Conservation (phyloP, 169 alveolate genomes). For the Cryptosporidium meleagridis region DNA sequence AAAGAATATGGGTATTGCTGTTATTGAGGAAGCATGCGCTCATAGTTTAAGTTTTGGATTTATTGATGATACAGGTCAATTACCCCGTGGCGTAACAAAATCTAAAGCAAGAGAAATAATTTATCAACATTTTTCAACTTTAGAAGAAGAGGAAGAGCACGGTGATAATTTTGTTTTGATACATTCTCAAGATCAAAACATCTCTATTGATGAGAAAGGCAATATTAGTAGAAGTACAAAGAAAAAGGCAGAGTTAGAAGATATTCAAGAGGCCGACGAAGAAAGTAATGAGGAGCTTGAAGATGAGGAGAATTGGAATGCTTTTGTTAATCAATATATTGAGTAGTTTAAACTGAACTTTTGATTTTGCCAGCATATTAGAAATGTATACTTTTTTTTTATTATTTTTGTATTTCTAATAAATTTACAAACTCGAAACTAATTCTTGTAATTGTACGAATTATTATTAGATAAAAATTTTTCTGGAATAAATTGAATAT, state of each 20-base stretch:
- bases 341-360: constrained; percentile 20
- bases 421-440: not conserved
- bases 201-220: constrained; percentile 29
- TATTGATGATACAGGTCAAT: constrained; percentile 52
- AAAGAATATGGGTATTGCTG: constrained; percentile 58
- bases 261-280: constrained; percentile 17
- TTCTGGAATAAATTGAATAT: not conserved
- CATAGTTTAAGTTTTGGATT: constrained; percentile 73
- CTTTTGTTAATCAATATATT: constrained; percentile 2
- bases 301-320: constrained; percentile 16
- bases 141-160: constrained; percentile 16
- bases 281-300: constrained; percentile 14
- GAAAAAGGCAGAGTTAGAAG: constrained; percentile 10
- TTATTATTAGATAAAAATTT: too few relatives aligned
- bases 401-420: not conserved
- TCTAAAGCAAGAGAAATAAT: constrained; percentile 56
- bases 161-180: constrained; percentile 27
- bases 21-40: constrained; percentile 74
- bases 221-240: not conserved
- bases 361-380: not conserved
- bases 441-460: not conserved
- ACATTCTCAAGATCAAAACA: constrained; percentile 19
- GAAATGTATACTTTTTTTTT: not conserved
- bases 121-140: constrained; percentile 26
- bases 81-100: constrained; percentile 30